Evolutionary conservation across 2,329 filamentous ascomycete genomes (phyloP), one percentile per base, ranked within the genome.

Genomic region (Alternaria arborescens): DNA sequence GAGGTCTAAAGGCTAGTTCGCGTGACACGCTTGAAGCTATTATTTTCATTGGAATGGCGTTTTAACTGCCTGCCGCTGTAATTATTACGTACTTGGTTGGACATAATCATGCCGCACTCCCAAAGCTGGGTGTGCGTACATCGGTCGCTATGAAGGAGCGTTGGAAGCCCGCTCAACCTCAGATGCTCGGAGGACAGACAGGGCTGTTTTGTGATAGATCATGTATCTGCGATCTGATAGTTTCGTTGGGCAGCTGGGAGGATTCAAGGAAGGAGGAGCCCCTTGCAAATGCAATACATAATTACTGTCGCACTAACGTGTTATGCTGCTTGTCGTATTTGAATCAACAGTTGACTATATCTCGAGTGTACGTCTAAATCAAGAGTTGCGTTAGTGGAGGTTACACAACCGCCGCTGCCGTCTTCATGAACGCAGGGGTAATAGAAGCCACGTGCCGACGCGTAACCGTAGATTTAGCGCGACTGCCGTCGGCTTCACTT

Each of bases 371-470:
- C 16, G 8, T 38, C 46, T n/a, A 48, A 30, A 12, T 34, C 30
- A 0, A 22, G 20, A 18, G 30, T 50, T 18, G 30, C 20, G 32
- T 26, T 30, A 30, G 32, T 18, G 16, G 28, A 26, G 44, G 14
- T 16, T 38, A 38, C 16, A 38, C 32, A n/a, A 5, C n/a, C n/a
- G 36, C 5, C 14, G 24, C 14, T 50, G 20, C 40, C 18, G 28
- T 44, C 28, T 43, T 20, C n/a, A n/a, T 53, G 53, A 32, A 30
- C 44, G 41, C 55, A 54, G 42, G 47, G 52, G 53, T 56, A 36
- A 16, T 44, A 30, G 16, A 50, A 38, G 38, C 47, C 58, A 60
- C 58, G 58, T 60, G 58, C 54, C 47, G 41, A 60, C 58, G 58
- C 41, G 58, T 34, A 52, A 40, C 41, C 47, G 26, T 48, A 41